Conservation (phyloP, 2,329 filamentous ascomycete species). For the Alternaria novae-zelandiae region DNA sequence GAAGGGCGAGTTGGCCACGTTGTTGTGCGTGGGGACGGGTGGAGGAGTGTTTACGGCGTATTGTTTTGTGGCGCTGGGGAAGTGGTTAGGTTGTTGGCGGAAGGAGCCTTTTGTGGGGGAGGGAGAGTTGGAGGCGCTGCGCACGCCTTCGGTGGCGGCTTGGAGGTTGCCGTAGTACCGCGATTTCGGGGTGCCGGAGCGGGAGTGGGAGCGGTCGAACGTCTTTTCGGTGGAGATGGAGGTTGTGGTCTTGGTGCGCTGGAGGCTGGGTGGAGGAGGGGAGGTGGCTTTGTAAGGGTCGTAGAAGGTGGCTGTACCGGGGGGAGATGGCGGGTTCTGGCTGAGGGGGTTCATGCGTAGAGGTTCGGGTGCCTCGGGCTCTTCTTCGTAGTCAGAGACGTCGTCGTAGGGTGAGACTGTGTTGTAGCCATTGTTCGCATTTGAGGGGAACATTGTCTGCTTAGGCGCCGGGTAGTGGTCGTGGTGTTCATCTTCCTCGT, state of each 20-base stretch:
- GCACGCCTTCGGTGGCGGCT: constrained; percentile 50
- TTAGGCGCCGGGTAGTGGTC: constrained; percentile 22
- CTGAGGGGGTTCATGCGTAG: constrained; percentile 57
- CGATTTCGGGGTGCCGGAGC: constrained; percentile 47
- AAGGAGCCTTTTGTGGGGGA: constrained; percentile 30
- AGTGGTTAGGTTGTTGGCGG: constrained; percentile 24
- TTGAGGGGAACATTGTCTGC: constrained; percentile 34
- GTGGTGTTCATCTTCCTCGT: constrained; percentile 23
- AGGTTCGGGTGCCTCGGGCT: constrained; percentile 48
- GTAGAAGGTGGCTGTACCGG: constrained; percentile 25
- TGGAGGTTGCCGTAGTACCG: constrained; percentile 57
- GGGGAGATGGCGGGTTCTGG: constrained; percentile 55
- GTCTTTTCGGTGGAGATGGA: constrained; percentile 40
- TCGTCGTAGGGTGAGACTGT: constrained; percentile 36
- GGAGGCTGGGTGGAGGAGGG: constrained; percentile 14
- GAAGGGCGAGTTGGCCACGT: constrained; percentile 31
- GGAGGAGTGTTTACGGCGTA: constrained; percentile 39
- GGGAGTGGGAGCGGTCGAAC: constrained; percentile 37
- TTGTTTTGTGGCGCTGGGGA: constrained; percentile 37
- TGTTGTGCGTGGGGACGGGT: constrained; percentile 9
- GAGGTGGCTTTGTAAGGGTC: constrained; percentile 22
- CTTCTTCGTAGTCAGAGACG: constrained; percentile 35
- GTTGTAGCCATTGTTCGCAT: constrained; percentile 37
- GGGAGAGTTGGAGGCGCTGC: constrained; percentile 32
- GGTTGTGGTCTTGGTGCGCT: constrained; percentile 32